Conservation (phyloP, 2,329 filamentous ascomycete genomes). For the Sclerotinia sclerotiorum region DNA sequence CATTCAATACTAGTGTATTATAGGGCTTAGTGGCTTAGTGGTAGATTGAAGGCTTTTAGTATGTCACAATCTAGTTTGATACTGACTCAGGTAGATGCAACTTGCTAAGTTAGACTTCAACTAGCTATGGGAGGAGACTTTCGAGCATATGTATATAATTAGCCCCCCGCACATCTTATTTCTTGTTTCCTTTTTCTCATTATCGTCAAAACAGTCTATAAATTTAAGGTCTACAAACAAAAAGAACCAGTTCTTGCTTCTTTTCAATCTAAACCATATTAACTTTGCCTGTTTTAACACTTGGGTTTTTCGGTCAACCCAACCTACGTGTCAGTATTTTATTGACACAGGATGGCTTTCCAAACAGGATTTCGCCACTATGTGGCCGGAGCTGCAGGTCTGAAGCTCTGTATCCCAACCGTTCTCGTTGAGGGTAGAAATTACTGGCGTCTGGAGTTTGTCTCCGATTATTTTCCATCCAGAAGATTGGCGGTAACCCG, state of each 20-base stretch:
- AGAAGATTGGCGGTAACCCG: slow-evolving; percentile 13
- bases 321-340: background rate
- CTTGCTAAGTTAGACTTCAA: background rate
- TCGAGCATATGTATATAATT: background rate
- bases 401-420: slow-evolving; percentile 7
- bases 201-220: slow-evolving; percentile 1
- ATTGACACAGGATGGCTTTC: slow-evolving; percentile 7
- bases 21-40: background rate
- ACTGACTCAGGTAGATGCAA: background rate
- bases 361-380: background rate
- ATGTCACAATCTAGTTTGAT: background rate
- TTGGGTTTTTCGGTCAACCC: slow-evolving; percentile 10
- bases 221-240: background rate
- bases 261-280: background rate
- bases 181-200: slow-evolving; percentile 2
- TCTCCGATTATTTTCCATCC: slow-evolving; percentile 4
- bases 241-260: background rate
- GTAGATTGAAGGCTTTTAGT: background rate
- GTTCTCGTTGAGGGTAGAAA: background rate
- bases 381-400: background rate
- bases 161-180: background rate
- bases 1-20: background rate
- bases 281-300: slow-evolving; percentile 9
- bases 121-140: background rate
- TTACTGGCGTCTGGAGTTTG: slow-evolving; percentile 4